phyloP scores from a whole-genome alignment of 495 filamentous ascomycete species.

The Amniculicola lignicola region DNA sequence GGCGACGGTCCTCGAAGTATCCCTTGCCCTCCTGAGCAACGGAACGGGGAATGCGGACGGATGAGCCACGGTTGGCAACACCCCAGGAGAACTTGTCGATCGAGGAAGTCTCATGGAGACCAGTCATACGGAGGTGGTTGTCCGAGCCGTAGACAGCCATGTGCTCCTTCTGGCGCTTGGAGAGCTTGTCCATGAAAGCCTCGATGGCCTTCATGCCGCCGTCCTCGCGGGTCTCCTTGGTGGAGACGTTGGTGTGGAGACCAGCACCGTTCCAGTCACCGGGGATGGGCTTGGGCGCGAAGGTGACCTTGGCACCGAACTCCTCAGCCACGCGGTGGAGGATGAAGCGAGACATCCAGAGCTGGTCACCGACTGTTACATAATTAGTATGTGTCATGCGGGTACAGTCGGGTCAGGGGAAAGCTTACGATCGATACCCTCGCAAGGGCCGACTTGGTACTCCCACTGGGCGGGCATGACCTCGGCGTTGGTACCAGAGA shows the following conservation, averaged over 20 bases:
- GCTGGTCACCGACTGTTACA: conserved; percentile 81
- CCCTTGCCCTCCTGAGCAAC: conserved; percentile 90
- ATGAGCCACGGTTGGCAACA: conserved; percentile 92
- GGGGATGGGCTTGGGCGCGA: conserved; percentile 96
- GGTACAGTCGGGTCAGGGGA: conserved; percentile 2
- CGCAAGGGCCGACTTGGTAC: conserved; percentile 95
- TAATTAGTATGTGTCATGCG: conserved; percentile 15
- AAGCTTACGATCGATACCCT: conserved; percentile 78
- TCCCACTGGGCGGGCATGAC: conserved; percentile 99
- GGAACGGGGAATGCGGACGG: conserved; percentile 88
- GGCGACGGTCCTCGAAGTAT: conserved; percentile 96
- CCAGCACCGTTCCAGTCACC: conserved; percentile 99
- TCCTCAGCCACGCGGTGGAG: conserved; percentile 96
- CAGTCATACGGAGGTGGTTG: conserved; percentile 88
- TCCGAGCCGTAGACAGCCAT: conserved; percentile 97
- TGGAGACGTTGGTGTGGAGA: conserved; percentile 95
- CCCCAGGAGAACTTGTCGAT: conserved; percentile 95
- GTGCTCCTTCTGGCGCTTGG: conserved; percentile 86
- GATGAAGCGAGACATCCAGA: conserved; percentile 96
- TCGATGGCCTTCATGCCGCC: conserved; percentile 95
- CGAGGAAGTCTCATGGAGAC: conserved; percentile 87
- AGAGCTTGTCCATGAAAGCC: conserved; percentile 81
- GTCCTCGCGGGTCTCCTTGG: conserved; percentile 78
- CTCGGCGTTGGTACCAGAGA: conserved; percentile 98
- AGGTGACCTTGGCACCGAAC: conserved; percentile 93